Conservation (phyloP, 768 basidiomycete species). For the Neoboletus subvelutipes region DNA sequence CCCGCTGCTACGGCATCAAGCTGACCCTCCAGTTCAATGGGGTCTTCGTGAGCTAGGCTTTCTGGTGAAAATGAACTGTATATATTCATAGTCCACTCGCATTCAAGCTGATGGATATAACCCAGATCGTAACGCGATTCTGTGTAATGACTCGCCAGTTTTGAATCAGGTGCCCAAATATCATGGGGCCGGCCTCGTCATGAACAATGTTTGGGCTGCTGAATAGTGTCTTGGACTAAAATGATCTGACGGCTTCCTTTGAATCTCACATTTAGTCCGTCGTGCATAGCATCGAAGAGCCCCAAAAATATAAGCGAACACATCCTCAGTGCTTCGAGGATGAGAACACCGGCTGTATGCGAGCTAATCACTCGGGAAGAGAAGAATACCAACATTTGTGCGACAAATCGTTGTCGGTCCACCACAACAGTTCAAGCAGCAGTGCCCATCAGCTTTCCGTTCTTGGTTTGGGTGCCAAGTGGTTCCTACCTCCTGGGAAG, state of each 20-base stretch:
- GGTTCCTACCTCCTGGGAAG: conserved; percentile 43
- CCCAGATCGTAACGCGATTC: not conserved
- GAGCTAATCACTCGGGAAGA: not conserved
- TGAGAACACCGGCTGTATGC: not conserved
- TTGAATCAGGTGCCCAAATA: not conserved
- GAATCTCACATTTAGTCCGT: not conserved
- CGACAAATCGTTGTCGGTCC: not conserved
- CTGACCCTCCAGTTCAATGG: not conserved
- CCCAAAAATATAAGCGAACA: not conserved
- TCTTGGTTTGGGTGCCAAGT: conserved; percentile 44
- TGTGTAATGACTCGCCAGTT: not conserved
- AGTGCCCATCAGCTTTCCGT: conserved; percentile 58
- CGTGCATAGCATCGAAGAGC: not conserved
- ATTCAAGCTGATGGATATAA: not conserved
- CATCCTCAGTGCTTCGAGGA: not conserved
- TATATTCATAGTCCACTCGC: not conserved
- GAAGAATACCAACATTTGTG: not conserved
- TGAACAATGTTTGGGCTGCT: not conserved
- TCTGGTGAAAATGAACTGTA: not conserved
- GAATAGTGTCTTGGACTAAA: not conserved
- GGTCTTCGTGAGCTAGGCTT: not conserved
- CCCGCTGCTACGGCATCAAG: conserved; percentile 28
- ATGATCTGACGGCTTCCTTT: not conserved
- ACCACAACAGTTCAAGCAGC: not conserved
- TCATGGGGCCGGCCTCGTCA: not conserved